Evolutionary conservation across 139 green algal species (phyloP), one percentile per base, ranked within the genome.

Genomic region (Picochlorum sp.): DNA sequence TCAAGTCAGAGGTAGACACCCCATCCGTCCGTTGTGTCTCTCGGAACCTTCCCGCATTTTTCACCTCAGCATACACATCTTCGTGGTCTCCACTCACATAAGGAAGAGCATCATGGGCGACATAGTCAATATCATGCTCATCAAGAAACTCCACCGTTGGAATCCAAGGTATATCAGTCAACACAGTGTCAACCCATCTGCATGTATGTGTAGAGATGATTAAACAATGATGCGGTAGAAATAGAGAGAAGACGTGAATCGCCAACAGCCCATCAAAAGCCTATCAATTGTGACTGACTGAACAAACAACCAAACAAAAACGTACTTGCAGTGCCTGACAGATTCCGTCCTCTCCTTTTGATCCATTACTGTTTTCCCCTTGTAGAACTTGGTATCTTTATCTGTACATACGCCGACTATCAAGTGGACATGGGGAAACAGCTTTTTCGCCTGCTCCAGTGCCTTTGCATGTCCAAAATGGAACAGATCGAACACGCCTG

Each of bases 401-500:
- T 96, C 88, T 50, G 63, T 88, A 74, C 88, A 95, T 50, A 83
- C 84, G 12, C 88, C 87, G 18, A 94, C 85, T 5, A 93, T 37
- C n/a, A 64, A 43, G 43, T 57, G 16, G 22, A 5, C 45, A 29
- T 36, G 33, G 5, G 50, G 43, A 33, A 29, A 72, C 51, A 52
- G 47, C 29, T 90, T 85, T 61, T 95, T 95, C 5, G 87, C 87
- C 62, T 95, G 87, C 71, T 95, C 87, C 47, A 95, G 63, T 2
- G 87, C 82, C n/a, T 76, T 59, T 0, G 87, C 87, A 43, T 95
- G 87, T 0, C 87, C 87, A 69, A 93, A 92, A 64, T 94, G 86
- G 50, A 94, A 94, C 26, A 94, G 61, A 59, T 94, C 86, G 35
- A 90, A 94, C 49, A 94, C 88, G 12, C 83, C 82, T 90, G 77